phyloP scores from a whole-genome alignment of 2,329 filamentous ascomycete genomes.

The Fusarium tricinctum region DNA sequence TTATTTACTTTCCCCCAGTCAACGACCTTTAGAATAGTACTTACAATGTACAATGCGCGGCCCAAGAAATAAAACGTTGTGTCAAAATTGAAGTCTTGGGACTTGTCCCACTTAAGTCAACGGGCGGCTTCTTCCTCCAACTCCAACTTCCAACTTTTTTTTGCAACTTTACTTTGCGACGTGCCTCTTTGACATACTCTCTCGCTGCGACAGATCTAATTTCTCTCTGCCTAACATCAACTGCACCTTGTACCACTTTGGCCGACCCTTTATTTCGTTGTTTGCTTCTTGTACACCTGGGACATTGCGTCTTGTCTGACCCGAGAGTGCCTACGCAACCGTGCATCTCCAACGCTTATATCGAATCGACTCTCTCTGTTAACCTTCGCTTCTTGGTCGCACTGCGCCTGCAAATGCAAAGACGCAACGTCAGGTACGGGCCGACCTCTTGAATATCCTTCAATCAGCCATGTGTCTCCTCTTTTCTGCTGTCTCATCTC shows the following conservation, averaged over 20 bases:
- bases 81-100: conserved; percentile 18
- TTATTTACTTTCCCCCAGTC: conserved; percentile 38
- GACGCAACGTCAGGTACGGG: conserved; percentile 38
- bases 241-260: conserved; percentile 16
- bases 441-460: conserved; percentile 19
- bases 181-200: background rate
- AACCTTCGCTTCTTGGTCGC: conserved; percentile 10
- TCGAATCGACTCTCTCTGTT: conserved; percentile 1
- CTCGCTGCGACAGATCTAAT: conserved; percentile 11
- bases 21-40: conserved; percentile 11
- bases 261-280: conserved; percentile 22
- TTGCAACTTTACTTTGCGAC: conserved; percentile 16
- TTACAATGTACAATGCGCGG: background rate
- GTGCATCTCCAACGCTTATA: conserved; percentile 27
- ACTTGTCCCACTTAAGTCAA: conserved; percentile 37
- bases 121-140: conserved; percentile 11
- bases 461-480: conserved; percentile 8
- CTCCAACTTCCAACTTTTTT: conserved; percentile 40
- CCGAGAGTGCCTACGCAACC: conserved; percentile 17
- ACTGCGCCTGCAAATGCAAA: conserved; percentile 35
- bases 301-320: conserved; percentile 33
- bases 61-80: conserved; percentile 7
- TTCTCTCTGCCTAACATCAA: conserved; percentile 9
- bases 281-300: conserved; percentile 35
- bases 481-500: background rate